Evolutionary conservation across 345 rosid genomes (phyloP).

Genomic region (Stellera chamaejasme): DNA sequence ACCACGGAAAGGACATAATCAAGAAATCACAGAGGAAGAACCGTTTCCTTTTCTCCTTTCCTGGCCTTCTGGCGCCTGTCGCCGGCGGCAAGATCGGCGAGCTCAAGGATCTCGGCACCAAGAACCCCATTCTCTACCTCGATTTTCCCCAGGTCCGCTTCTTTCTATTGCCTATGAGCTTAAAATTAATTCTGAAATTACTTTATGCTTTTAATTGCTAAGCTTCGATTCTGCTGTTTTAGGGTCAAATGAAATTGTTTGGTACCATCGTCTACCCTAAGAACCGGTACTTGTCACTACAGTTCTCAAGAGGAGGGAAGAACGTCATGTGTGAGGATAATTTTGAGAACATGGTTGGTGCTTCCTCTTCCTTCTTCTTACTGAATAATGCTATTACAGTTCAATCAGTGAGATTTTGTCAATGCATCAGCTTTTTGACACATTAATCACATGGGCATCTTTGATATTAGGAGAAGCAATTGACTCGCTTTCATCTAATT

Average conservation of each 20-base stretch:
- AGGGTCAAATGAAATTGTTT: slow-evolving; percentile 93
- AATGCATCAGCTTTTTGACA: background rate
- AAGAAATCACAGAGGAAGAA: slow-evolving; percentile 78
- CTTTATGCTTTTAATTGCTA: background rate
- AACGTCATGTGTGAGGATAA: slow-evolving; percentile 66
- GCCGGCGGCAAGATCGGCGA: slow-evolving; percentile 79
- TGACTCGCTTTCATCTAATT: no score
- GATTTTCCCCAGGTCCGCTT: slow-evolving; percentile 52
- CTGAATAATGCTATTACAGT: background rate
- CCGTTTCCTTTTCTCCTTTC: slow-evolving; percentile 66
- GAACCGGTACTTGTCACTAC: slow-evolving; percentile 50
- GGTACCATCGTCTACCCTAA: slow-evolving; percentile 69
- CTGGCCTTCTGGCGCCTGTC: slow-evolving; percentile 58
- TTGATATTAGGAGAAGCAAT: no score
- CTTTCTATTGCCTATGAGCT: no score
- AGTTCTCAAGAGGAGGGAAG: slow-evolving; percentile 79
- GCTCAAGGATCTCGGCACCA: slow-evolving; percentile 64
- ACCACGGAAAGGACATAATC: slow-evolving; percentile 72
- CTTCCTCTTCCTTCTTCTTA: slow-evolving; percentile 1
- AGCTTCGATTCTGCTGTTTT: background rate
- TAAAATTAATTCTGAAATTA: background rate
- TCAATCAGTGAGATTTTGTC: background rate
- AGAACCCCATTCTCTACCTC: slow-evolving; percentile 84
- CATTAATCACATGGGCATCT: background rate
- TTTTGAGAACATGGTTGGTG: slow-evolving; percentile 55